Evolutionary conservation across 2,329 filamentous ascomycete genomes (phyloP).

Genomic region (Leptographium wingfieldii): DNA sequence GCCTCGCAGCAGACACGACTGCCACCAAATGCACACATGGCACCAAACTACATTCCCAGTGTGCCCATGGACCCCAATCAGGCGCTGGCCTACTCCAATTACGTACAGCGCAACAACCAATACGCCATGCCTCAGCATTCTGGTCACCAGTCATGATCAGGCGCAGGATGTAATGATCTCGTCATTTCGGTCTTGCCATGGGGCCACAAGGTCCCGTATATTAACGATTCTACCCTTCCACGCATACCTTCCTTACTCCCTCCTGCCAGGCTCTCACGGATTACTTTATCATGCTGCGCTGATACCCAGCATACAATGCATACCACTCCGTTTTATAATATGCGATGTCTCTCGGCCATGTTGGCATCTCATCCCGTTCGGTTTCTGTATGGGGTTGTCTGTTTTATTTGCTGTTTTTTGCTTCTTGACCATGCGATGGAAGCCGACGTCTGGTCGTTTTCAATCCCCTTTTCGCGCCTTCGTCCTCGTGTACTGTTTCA

Average conservation of each 20-base stretch:
- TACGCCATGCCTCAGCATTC: slow-evolving; percentile 76
- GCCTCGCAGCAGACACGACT: slow-evolving; percentile 55
- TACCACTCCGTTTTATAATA: slow-evolving; percentile 15
- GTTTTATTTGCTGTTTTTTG: neutral
- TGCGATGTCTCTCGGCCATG: slow-evolving; percentile 9
- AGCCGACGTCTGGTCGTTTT: neutral
- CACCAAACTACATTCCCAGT: slow-evolving; percentile 46
- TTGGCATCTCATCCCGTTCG: slow-evolving; percentile 5
- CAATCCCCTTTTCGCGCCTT: neutral
- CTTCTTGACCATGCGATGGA: neutral
- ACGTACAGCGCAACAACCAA: slow-evolving; percentile 60
- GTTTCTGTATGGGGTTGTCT: neutral
- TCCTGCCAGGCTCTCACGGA: slow-evolving; percentile 9
- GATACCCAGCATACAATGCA: slow-evolving; percentile 50
- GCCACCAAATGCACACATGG: slow-evolving; percentile 51
- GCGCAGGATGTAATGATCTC: neutral
- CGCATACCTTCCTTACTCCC: slow-evolving; percentile 1
- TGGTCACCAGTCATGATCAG: slow-evolving; percentile 58
- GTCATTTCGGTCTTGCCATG: neutral
- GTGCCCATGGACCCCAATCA: slow-evolving; percentile 65
- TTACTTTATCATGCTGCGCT: slow-evolving; percentile 21
- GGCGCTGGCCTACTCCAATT: slow-evolving; percentile 72
- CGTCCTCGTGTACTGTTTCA: neutral
- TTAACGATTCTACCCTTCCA: neutral
- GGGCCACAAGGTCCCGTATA: neutral